Conservation (phyloP, 257 asterid genomes). For the Prunella vulgaris region DNA sequence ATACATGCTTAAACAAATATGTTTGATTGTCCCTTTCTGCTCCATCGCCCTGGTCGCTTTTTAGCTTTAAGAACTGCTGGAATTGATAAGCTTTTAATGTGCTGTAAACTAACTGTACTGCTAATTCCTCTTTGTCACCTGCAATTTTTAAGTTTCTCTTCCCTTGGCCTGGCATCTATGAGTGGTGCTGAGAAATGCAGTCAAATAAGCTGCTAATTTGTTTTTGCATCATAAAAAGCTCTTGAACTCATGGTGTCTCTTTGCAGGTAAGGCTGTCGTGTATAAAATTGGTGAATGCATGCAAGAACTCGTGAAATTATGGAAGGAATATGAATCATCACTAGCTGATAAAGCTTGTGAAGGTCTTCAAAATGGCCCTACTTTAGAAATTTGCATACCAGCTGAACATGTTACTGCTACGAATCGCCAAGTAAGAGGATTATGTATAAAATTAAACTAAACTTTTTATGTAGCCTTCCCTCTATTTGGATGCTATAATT, state of each 20-base stretch:
- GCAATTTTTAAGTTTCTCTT: too few relatives aligned
- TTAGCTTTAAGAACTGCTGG: too few relatives aligned
- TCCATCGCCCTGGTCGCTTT: too few relatives aligned
- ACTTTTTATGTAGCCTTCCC: neutral
- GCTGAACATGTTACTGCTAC: conserved; percentile 93
- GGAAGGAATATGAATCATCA: conserved; percentile 67
- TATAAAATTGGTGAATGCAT: conserved; percentile 90
- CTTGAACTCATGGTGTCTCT: conserved; percentile 20
- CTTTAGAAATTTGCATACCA: conserved; percentile 88
- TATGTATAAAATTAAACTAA: neutral
- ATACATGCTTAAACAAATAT: too few relatives aligned
- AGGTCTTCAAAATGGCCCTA: conserved; percentile 68
- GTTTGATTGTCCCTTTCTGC: too few relatives aligned
- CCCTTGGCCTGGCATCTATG: too few relatives aligned
- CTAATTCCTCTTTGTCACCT: too few relatives aligned
- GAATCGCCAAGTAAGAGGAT: conserved; percentile 76
- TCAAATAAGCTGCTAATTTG: conserved; percentile 5
- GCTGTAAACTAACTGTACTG: too few relatives aligned
- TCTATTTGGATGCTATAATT: neutral
- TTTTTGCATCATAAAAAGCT: conserved; percentile 1
- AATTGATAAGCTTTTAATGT: too few relatives aligned
- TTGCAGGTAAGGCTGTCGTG: conserved; percentile 68
- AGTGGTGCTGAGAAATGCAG: too few relatives aligned
- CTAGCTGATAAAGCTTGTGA: conserved; percentile 59
- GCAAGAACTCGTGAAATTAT: conserved; percentile 73